These are phyloP conservation scores for Hyphopichia homilentoma DNA, from an alignment of 805 yeast genomes.

Conservation along the genomic window DNA sequence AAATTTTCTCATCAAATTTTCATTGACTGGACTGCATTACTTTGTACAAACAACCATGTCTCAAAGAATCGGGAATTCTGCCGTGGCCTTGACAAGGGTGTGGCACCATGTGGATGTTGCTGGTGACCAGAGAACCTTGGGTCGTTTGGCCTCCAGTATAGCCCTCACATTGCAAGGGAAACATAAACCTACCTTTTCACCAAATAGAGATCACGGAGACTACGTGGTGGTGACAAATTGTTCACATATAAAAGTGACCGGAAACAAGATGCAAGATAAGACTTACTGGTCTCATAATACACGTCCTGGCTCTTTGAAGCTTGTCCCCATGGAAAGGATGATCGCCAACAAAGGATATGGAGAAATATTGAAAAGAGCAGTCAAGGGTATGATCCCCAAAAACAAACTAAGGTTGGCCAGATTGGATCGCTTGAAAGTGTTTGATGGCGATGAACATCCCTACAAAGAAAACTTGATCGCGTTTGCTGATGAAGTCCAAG, in stretches of 20 bases:
- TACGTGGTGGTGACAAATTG: slow-evolving; percentile 96
- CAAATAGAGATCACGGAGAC: slow-evolving; percentile 82
- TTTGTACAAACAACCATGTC: slow-evolving; percentile 19
- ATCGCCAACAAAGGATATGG: slow-evolving; percentile 78
- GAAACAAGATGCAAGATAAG: slow-evolving; percentile 77
- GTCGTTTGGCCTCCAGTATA: slow-evolving; percentile 86
- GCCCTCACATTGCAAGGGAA: slow-evolving; percentile 93
- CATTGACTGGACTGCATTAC: too few relatives aligned
- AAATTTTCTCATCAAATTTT: too few relatives aligned
- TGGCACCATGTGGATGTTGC: slow-evolving; percentile 98
- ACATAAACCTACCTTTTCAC: slow-evolving; percentile 86
- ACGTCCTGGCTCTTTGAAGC: slow-evolving; percentile 85
- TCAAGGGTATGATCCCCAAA: slow-evolving; percentile 94
- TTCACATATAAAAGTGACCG: slow-evolving; percentile 74
- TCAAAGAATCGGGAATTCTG: slow-evolving; percentile 44
- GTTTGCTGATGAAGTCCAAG: slow-evolving; percentile 71
- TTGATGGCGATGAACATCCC: slow-evolving; percentile 87
- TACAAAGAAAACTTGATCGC: slow-evolving; percentile 80
- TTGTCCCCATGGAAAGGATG: slow-evolving; percentile 75
- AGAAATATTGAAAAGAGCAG: slow-evolving; percentile 85
- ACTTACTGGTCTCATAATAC: slow-evolving; percentile 86
- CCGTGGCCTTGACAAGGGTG: slow-evolving; percentile 72
- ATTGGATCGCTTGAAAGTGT: slow-evolving; percentile 78
- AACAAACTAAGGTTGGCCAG: slow-evolving; percentile 77
- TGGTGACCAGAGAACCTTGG: slow-evolving; percentile 78